phyloP scores from a whole-genome alignment of 345 rosid genomes.

The Rhodamnia argentea region DNA sequence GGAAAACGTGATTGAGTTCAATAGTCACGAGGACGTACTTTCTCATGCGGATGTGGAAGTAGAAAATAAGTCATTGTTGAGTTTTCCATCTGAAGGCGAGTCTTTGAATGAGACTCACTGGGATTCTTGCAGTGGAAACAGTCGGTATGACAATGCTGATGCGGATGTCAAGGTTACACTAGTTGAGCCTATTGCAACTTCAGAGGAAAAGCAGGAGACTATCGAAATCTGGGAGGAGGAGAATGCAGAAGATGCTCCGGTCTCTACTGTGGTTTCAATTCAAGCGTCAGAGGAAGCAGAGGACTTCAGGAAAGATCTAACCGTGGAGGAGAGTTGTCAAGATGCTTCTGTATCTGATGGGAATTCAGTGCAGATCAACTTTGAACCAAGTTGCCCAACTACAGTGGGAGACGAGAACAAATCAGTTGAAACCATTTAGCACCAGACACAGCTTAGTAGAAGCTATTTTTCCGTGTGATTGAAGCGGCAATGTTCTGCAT shows the following conservation, averaged over 20 bases:
- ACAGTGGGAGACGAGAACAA: background rate
- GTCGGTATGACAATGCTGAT: background rate
- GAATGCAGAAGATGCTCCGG: background rate
- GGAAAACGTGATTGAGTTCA: background rate
- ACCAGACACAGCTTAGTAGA: background rate
- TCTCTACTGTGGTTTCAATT: background rate
- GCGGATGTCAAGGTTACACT: background rate
- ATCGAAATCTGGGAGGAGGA: background rate
- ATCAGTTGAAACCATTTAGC: background rate
- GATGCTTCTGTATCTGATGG: background rate
- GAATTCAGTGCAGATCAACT: background rate
- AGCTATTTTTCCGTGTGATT: background rate
- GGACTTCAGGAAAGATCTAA: background rate
- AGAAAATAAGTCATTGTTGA: background rate
- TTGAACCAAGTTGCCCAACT: background rate
- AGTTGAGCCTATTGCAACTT: background rate
- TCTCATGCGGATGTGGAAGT: background rate
- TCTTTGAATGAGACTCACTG: background rate
- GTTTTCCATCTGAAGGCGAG: background rate
- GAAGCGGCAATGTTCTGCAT: background rate
- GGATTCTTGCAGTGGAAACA: background rate
- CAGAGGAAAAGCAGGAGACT: background rate
- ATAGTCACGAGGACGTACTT: background rate
- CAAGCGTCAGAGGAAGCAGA: background rate
- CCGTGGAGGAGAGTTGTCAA: background rate